phyloP scores from a whole-genome alignment of 306 rosid species.

The Casuarina cunninghamiana region DNA sequence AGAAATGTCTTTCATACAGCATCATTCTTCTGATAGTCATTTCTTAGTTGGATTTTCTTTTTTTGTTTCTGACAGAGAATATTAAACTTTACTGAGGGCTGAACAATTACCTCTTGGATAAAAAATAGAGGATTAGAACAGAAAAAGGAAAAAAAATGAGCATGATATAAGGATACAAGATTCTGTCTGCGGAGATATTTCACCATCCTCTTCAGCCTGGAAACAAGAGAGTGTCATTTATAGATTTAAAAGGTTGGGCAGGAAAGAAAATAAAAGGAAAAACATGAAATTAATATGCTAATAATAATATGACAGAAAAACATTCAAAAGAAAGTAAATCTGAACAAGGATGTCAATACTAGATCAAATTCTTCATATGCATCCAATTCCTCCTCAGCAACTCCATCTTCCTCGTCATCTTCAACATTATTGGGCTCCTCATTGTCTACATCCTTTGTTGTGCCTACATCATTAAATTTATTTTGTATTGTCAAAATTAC shows the following conservation, averaged over 20 bases:
- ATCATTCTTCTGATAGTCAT: background rate
- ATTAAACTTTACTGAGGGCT: slow-evolving; percentile 3
- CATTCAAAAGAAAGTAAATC: slow-evolving; percentile 7
- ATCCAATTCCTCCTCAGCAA: slow-evolving; percentile 59
- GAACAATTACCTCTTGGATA: slow-evolving; percentile 9
- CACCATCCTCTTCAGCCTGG: slow-evolving; percentile 65
- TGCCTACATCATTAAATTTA: slow-evolving; percentile 18
- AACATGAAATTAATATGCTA: slow-evolving; percentile 11
- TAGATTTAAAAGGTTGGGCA: background rate
- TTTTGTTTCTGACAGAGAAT: background rate
- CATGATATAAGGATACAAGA: slow-evolving; percentile 56
- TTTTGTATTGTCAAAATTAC: slow-evolving; percentile 7
- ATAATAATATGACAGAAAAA: background rate
- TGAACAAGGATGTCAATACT: slow-evolving; percentile 37
- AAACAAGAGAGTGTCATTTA: slow-evolving; percentile 25
- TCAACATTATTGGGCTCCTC: slow-evolving; percentile 49
- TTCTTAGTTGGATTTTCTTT: background rate
- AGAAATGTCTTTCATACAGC: background rate
- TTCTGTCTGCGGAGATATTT: slow-evolving; percentile 54
- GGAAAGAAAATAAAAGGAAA: slow-evolving; percentile 8
- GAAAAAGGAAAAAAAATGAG: background rate
- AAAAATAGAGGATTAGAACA: slow-evolving; percentile 19
- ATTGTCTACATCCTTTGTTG: slow-evolving; percentile 40
- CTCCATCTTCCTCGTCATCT: slow-evolving; percentile 60
- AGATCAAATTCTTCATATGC: slow-evolving; percentile 51